Evolutionary conservation across 2,329 filamentous ascomycete species (phyloP), one percentile per base, ranked within the genome.

Genomic region (Stylonectria norvegica): DNA sequence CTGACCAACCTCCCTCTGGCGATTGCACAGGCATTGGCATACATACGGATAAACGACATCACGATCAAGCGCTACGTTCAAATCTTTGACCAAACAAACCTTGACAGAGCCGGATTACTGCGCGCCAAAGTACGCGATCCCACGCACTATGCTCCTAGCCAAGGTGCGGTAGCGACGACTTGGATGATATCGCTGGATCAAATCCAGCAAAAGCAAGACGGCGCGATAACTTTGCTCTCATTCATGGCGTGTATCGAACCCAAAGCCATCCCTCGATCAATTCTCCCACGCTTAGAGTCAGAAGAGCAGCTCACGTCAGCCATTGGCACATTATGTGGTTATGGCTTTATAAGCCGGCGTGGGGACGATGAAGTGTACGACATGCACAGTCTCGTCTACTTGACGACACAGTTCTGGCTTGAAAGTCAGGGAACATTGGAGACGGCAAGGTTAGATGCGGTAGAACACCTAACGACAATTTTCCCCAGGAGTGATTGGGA

Each of bases 201-300:
- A 18, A 66, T 71, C n/a, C 52, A 49, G 5, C 36, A 42, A 15
- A 40, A 16, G 1, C 43, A 66, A 42, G 11, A 35, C 4, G 19
- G 49, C 9, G 68, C 69, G 3, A 63, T 61, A 34, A 38, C 63
- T 2, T 50, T 68, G 32, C 53, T 75, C 1, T 60, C 53, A 1
- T 70, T 73, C 40, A 60, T 72, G 22, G 64, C 64, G 3, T 68
- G 54, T 27, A 62, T 74, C 34, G 62, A 69, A 43, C 58, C 62
- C 1, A 66, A 65, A 43, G 59, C 59, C 0, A 67, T 72, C 19
- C 64, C 68, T 12, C 50, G 42, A 39, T 61, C 62, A 0, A 47
- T 72, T 0, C 45, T 66, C 3, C 66, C 67, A 1, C 4, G 2
- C 1, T 23, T 16, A 0, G 31, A 36, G 7, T 49, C 49, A 1